These are phyloP conservation scores for Nemania abortiva DNA, from an alignment of 2,329 filamentous ascomycete genomes.

Conservation along the genomic window DNA sequence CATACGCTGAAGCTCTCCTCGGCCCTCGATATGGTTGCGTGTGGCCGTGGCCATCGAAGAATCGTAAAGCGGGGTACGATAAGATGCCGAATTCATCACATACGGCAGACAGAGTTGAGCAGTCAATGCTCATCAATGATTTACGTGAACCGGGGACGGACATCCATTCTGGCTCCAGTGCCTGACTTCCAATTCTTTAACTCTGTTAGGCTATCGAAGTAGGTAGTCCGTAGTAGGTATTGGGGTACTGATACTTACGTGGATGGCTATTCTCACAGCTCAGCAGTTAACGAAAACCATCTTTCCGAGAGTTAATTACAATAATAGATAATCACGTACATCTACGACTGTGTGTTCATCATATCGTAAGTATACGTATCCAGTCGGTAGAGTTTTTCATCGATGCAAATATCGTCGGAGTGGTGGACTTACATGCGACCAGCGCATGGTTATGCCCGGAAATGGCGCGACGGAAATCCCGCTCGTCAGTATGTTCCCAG, in stretches of 20 bases:
- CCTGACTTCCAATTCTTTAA: constrained; percentile 49
- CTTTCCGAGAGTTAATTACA: background rate
- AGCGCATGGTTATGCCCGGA: constrained; percentile 46
- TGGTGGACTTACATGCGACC: constrained; percentile 49
- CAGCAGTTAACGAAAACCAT: constrained; percentile 11
- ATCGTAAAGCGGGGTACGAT: constrained; percentile 62
- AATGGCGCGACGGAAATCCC: constrained; percentile 47
- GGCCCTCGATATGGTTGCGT: constrained; percentile 59
- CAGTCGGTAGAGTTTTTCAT: background rate
- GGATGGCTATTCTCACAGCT: constrained; percentile 41
- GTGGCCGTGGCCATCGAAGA: constrained; percentile 54
- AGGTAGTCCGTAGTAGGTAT: background rate
- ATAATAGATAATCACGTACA: constrained; percentile 33
- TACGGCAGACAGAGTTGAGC: constrained; percentile 51
- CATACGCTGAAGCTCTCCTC: constrained; percentile 55
- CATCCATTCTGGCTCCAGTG: constrained; percentile 55
- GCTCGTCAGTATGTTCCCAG: constrained; percentile 46
- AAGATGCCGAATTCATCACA: constrained; percentile 58
- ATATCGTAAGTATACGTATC: constrained; percentile 6
- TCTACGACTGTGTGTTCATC: constrained; percentile 39
- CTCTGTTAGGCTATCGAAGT: background rate
- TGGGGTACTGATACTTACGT: constrained; percentile 40
- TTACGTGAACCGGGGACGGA: constrained; percentile 27
- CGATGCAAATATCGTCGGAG: background rate
- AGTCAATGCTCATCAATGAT: constrained; percentile 57